phyloP scores from a whole-genome alignment of 768 basidiomycete species.

The Suillus luteus region DNA sequence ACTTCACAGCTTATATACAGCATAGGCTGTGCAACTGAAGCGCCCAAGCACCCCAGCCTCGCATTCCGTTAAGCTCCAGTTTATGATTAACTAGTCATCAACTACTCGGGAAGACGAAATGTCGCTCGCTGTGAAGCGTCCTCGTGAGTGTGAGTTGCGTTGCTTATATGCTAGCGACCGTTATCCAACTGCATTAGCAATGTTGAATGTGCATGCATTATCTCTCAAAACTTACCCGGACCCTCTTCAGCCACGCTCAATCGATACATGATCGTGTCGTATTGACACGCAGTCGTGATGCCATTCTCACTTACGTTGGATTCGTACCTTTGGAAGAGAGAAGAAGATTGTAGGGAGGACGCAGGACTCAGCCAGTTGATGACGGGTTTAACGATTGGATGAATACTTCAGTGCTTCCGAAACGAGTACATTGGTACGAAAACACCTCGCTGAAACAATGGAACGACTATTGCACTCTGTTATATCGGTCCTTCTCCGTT shows the following conservation, averaged over 20 bases:
- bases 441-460: neutral
- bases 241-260: neutral
- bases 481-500: neutral
- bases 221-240: neutral
- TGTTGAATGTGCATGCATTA: neutral
- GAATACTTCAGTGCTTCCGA: neutral
- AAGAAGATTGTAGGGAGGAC: constrained; percentile 43
- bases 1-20: too few relatives aligned
- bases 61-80: too few relatives aligned
- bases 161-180: too few relatives aligned
- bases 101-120: too few relatives aligned
- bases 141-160: too few relatives aligned
- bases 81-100: too few relatives aligned
- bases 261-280: neutral
- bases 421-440: neutral
- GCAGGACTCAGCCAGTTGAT: constrained; percentile 43
- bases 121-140: too few relatives aligned
- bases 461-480: neutral
- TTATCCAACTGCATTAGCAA: neutral
- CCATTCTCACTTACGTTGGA: constrained; percentile 54
- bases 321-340: constrained; percentile 49
- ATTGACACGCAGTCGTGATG: constrained; percentile 18
- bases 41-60: too few relatives aligned
- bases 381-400: constrained; percentile 46
- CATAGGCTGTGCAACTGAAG: too few relatives aligned